Base-by-base conservation (phyloP, 2,329 filamentous ascomycete species). In the Lomentospora prolificans region DNA sequence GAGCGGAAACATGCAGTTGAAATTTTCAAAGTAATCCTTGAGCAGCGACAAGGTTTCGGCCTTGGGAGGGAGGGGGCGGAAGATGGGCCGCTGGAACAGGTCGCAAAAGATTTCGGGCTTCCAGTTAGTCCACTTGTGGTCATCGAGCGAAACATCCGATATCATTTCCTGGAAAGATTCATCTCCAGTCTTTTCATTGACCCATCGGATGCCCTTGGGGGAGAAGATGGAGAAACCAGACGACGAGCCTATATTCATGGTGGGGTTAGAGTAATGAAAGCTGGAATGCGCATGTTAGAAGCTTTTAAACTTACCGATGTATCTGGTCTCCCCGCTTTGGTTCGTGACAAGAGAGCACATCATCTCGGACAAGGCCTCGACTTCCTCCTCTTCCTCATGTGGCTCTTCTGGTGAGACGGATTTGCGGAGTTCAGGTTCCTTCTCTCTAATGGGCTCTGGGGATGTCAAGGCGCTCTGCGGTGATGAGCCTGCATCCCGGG, bases 141-240 rank as follows among this genome's bases (percentile, higher is more conserved):
- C 90, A 63, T 96, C 89, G 44, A 95, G 84, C 25, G 88, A 89
- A n/a, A 92, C 87, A 54, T 89, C 86, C 2, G 86, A 86, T 56
- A 99, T 96, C 88, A 96, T 97, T 57, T 89, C 82, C 67, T 95
- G 89, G 70, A 99, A 99, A 0, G 90, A 95, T 22, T 79, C 84
- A 66, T 99, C 94, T n/a, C 94, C 94, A 2, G 91, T 97, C 75
- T 95, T 96, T 62, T 94, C 86, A 64, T 96, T 97, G 55, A 99
- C 92, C 94, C 94, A 99, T 69, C 96, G 87, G 55, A 99, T 95
- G 48, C 94, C 94, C 68, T 96, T 96, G 12, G 92, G 94, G 0
- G 92, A 97, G 74, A 99, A 97, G 63, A 99, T 99, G 55, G 92
- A 97, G 70, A 97, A 97, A 3, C 94, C 94, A 2, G 94, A 99